phyloP scores from a whole-genome alignment of 345 rosid genomes.

The Aethionema arabicum region DNA sequence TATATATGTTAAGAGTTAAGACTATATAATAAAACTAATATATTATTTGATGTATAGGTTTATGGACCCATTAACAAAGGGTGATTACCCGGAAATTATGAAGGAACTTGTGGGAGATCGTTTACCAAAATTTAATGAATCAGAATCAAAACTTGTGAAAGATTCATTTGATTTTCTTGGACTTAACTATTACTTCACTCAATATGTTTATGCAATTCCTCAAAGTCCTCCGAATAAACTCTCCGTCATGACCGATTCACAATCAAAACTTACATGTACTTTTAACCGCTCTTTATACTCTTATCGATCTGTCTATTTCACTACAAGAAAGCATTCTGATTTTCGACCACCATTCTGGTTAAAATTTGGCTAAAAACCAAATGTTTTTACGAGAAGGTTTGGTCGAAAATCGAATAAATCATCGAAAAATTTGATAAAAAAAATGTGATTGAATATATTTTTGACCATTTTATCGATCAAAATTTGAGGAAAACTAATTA shows the following conservation, averaged over 20 bases:
- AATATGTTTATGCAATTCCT: neutral
- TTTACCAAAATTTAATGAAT: slow-evolving; percentile 16
- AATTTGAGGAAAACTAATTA: too few species aligned
- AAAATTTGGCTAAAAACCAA: too few species aligned
- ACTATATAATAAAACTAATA: neutral
- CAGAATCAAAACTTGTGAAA: slow-evolving; percentile 15
- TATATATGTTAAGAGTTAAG: too few species aligned
- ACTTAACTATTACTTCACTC: slow-evolving; percentile 32
- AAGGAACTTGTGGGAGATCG: slow-evolving; percentile 6
- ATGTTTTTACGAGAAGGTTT: too few species aligned
- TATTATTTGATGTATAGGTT: slow-evolving; percentile 12
- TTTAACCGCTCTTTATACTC: neutral
- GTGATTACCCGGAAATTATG: slow-evolving; percentile 31
- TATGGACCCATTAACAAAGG: slow-evolving; percentile 34
- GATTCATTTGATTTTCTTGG: slow-evolving; percentile 34
- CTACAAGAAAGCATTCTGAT: too few species aligned
- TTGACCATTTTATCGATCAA: too few species aligned
- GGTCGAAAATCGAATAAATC: too few species aligned
- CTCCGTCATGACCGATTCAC: slow-evolving; percentile 8
- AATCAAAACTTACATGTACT: neutral
- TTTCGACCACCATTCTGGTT: too few species aligned
- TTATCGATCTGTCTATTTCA: neutral
- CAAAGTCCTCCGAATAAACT: neutral
- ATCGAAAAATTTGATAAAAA: too few species aligned
- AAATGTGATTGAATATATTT: too few species aligned